These are phyloP conservation scores for Aspergillus sp. DNA, from an alignment of 2,329 filamentous ascomycete species.

Conservation along the genomic window DNA sequence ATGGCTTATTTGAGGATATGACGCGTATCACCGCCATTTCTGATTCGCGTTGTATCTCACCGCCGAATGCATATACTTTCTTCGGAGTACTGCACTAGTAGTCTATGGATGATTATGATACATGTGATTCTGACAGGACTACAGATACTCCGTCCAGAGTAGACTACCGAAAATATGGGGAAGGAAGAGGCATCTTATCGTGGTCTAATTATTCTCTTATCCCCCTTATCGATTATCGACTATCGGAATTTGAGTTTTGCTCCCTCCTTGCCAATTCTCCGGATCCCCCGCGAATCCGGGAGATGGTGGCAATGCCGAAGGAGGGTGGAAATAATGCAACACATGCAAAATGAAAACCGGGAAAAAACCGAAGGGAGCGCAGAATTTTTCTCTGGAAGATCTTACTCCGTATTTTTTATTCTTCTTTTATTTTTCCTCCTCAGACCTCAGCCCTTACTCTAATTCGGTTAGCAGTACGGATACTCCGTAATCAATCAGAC, in stretches of 20 bases:
- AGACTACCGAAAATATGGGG: background rate
- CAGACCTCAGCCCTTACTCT: background rate
- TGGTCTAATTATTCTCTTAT: slow-evolving; percentile 1
- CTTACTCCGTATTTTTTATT: background rate
- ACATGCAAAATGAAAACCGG: background rate
- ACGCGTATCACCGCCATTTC: slow-evolving; percentile 20
- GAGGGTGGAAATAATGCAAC: slow-evolving; percentile 1
- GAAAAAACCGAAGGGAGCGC: background rate
- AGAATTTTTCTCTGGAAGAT: background rate
- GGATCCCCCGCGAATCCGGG: slow-evolving; percentile 23
- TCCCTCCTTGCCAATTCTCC: slow-evolving; percentile 14
- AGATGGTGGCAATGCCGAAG: slow-evolving; percentile 11
- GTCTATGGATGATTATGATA: background rate
- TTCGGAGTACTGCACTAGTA: background rate
- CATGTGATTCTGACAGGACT: background rate
- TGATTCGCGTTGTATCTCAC: slow-evolving; percentile 13
- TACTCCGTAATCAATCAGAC: background rate
- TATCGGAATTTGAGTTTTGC: slow-evolving; percentile 8
- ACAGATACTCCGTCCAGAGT: background rate
- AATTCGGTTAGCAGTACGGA: background rate
- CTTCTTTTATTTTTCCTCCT: background rate
- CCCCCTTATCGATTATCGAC: slow-evolving; percentile 21
- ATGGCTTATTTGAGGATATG: slow-evolving; percentile 10
- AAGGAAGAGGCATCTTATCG: background rate
- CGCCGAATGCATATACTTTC: slow-evolving; percentile 4